Evolutionary conservation across 2,329 filamentous ascomycete genomes (phyloP).

Genomic region (Cladosporium austrohemisphaericum): DNA sequence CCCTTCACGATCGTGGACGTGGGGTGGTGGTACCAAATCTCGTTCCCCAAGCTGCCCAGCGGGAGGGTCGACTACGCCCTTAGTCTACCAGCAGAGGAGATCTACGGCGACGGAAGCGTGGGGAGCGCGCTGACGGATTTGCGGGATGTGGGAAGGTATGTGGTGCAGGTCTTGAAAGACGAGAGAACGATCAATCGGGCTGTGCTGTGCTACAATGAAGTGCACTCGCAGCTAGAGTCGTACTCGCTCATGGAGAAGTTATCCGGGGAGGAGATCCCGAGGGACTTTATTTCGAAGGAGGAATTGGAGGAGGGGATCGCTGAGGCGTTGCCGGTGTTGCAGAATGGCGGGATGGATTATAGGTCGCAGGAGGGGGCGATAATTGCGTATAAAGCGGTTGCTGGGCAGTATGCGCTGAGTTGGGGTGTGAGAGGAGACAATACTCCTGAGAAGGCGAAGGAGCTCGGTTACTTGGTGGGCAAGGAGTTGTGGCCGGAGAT

Average conservation of each 20-base stretch:
- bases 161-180: slow-evolving; percentile 51
- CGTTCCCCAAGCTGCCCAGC: slow-evolving; percentile 43
- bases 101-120: slow-evolving; percentile 49
- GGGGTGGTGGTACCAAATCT: slow-evolving; percentile 57
- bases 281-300: slow-evolving; percentile 33
- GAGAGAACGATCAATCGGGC: slow-evolving; percentile 52
- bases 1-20: slow-evolving; percentile 57
- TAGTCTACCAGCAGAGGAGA: slow-evolving; percentile 33
- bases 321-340: slow-evolving; percentile 33
- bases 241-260: slow-evolving; percentile 45
- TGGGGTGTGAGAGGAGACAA: slow-evolving; percentile 53
- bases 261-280: slow-evolving; percentile 45
- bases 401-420: slow-evolving; percentile 45
- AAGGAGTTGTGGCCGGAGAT: slow-evolving; percentile 55
- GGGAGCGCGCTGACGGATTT: slow-evolving; percentile 48
- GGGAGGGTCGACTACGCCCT: slow-evolving; percentile 46
- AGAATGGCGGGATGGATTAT: slow-evolving; percentile 27
- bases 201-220: slow-evolving; percentile 49
- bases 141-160: slow-evolving; percentile 52
- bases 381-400: slow-evolving; percentile 32
- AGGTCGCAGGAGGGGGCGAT: slow-evolving; percentile 30
- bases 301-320: slow-evolving; percentile 35
- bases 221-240: slow-evolving; percentile 47
- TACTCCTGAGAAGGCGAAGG: slow-evolving; percentile 50
- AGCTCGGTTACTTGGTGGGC: slow-evolving; percentile 47